Conservation (phyloP, 1,139 yeast species). For the Magnusiomyces tetraspermus region DNA sequence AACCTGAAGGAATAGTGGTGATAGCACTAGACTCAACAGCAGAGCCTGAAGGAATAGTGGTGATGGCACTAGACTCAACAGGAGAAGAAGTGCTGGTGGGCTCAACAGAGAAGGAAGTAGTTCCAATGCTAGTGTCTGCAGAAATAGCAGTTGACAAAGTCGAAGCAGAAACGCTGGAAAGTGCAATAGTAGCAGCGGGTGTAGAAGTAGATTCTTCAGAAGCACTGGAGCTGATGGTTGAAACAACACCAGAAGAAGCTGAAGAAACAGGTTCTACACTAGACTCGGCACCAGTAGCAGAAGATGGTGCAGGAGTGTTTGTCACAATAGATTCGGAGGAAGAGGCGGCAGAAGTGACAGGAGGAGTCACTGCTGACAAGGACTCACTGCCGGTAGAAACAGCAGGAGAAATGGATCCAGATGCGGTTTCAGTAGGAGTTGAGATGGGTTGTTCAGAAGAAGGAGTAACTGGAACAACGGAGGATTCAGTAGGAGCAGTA, state of each 20-base stretch:
- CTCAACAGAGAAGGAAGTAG: not conserved
- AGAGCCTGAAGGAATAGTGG: conserved; percentile 5
- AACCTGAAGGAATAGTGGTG: not conserved
- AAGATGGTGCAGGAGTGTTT: not conserved
- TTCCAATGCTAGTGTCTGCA: not conserved
- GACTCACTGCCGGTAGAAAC: not conserved
- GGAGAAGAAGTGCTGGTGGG: not conserved
- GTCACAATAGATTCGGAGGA: not conserved
- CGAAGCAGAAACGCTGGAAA: not conserved
- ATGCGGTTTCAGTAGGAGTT: not conserved
- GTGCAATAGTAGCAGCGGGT: not conserved
- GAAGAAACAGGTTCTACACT: no score
- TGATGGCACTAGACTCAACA: not conserved
- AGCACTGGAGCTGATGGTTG: not conserved
- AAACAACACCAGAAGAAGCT: not conserved
- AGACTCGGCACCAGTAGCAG: not conserved
- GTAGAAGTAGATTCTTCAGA: not conserved
- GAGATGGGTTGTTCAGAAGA: not conserved
- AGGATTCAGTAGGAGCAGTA: not conserved
- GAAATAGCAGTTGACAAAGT: not conserved
- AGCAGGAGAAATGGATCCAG: not conserved
- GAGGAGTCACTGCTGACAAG: not conserved
- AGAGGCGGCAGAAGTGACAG: not conserved
- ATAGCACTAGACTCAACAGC: not conserved
- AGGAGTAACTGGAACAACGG: conserved; percentile 1